These are phyloP conservation scores for Phlegmacium glaucopus DNA, from an alignment of 768 basidiomycete genomes.

Conservation along the genomic window DNA sequence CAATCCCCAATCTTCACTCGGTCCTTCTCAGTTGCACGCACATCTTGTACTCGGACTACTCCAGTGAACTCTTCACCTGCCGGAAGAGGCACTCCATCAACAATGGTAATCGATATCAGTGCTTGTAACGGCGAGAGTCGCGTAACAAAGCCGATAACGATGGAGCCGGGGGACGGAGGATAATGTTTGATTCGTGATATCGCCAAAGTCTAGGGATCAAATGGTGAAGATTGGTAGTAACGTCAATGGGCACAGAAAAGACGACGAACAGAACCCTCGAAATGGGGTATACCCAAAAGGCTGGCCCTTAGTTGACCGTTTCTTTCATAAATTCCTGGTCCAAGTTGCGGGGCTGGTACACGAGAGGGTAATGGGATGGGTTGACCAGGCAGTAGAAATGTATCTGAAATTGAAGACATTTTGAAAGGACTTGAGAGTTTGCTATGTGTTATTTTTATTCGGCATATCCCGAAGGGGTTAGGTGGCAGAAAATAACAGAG, in stretches of 20 bases:
- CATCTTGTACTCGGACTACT: slow-evolving; percentile 84
- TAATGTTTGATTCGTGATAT: slow-evolving; percentile 67
- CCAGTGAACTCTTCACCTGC: slow-evolving; percentile 86
- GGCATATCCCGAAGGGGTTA: neutral
- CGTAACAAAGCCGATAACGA: slow-evolving; percentile 79
- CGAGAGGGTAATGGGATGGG: slow-evolving; percentile 57
- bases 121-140: slow-evolving; percentile 85
- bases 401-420: slow-evolving; percentile 8
- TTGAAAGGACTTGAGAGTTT: too few species aligned
- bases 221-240: slow-evolving; percentile 14
- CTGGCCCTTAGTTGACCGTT: slow-evolving; percentile 67
- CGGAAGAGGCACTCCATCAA: slow-evolving; percentile 82
- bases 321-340: slow-evolving; percentile 62
- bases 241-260: slow-evolving; percentile 15
- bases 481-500: neutral
- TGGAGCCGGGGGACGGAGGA: slow-evolving; percentile 70
- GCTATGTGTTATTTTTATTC: too few species aligned
- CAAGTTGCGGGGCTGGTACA: slow-evolving; percentile 51
- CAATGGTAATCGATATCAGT: slow-evolving; percentile 76
- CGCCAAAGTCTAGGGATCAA: slow-evolving; percentile 47
- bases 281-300: slow-evolving; percentile 59
- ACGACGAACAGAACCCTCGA: slow-evolving; percentile 66
- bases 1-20: slow-evolving; percentile 87
- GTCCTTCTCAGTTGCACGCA: slow-evolving; percentile 88
- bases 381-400: slow-evolving; percentile 71